Conservation (phyloP, 768 basidiomycete genomes). For the Candolleomyces efflorescens region DNA sequence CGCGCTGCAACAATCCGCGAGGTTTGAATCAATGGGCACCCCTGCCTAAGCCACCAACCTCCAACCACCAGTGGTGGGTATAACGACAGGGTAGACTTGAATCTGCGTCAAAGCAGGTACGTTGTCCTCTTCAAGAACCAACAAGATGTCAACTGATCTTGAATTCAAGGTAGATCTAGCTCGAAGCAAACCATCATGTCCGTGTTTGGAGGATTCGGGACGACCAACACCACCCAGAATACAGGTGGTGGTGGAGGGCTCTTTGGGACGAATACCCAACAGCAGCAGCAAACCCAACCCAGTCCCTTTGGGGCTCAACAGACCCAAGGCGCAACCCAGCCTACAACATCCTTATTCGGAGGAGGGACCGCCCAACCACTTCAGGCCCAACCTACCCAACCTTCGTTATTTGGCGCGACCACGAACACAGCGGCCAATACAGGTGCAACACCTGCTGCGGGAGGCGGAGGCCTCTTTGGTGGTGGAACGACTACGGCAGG, state of each 20-base stretch:
- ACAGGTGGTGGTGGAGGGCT: conserved; percentile 12
- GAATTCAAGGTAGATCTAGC: neutral
- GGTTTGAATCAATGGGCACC: no score
- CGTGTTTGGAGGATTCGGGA: conserved; percentile 19
- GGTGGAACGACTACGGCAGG: conserved; percentile 7
- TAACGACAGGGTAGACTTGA: no score
- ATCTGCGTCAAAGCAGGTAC: no score
- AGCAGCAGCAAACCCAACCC: conserved; percentile 14
- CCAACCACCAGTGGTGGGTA: no score
- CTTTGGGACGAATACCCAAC: conserved; percentile 17
- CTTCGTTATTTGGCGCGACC: neutral
- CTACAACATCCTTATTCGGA: conserved; percentile 2
- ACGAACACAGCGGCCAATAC: conserved; percentile 3
- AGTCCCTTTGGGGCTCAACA: conserved; percentile 9
- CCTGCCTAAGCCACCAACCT: no score
- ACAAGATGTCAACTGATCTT: neutral
- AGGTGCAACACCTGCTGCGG: neutral
- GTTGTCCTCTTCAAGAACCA: no score
- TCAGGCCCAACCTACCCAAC: conserved; percentile 13
- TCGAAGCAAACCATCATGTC: conserved; percentile 17
- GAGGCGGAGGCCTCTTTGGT: conserved; percentile 7
- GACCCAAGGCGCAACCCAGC: conserved; percentile 1
- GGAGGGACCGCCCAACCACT: neutral
- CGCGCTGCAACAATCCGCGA: neutral
- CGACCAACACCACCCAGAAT: conserved; percentile 14